Conservation (phyloP, 441 rosid genomes). For the Populus hybrid region DNA sequence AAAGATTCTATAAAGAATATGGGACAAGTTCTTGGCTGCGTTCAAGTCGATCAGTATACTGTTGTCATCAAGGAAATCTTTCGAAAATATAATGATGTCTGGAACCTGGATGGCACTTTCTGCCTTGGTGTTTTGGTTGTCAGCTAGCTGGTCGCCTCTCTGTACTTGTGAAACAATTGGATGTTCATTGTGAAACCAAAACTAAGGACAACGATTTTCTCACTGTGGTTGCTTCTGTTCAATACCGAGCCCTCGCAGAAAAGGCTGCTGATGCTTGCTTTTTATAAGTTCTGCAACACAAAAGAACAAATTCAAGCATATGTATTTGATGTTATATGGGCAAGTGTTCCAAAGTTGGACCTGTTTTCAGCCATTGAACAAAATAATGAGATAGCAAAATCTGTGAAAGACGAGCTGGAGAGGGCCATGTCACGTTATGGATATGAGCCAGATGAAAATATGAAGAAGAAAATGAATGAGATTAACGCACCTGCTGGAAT, state of each 20-base stretch:
- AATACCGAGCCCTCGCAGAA: not conserved
- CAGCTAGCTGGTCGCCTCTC: no score
- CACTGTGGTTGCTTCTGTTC: not conserved
- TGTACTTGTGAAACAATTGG: no score
- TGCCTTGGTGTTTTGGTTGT: no score
- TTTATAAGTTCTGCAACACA: not conserved
- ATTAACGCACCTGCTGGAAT: slow-evolving; percentile 39
- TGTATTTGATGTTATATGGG: slow-evolving; percentile 1
- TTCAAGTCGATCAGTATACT: no score
- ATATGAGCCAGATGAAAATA: slow-evolving; percentile 42
- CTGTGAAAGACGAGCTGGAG: not conserved
- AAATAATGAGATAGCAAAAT: not conserved
- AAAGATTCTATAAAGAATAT: no score
- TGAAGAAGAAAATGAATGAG: slow-evolving; percentile 54
- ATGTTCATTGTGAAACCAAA: not conserved
- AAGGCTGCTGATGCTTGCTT: not conserved
- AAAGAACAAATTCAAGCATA: not conserved
- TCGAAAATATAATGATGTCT: no score
- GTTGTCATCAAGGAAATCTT: no score
- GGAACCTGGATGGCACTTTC: no score
- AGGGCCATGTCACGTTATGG: slow-evolving; percentile 44
- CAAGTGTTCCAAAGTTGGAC: not conserved
- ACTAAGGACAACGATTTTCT: not conserved
- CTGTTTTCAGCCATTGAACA: not conserved
- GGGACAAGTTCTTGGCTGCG: no score